These are phyloP conservation scores for Gossypium davidsonii DNA, from an alignment of 441 rosid species.

Conservation along the genomic window DNA sequence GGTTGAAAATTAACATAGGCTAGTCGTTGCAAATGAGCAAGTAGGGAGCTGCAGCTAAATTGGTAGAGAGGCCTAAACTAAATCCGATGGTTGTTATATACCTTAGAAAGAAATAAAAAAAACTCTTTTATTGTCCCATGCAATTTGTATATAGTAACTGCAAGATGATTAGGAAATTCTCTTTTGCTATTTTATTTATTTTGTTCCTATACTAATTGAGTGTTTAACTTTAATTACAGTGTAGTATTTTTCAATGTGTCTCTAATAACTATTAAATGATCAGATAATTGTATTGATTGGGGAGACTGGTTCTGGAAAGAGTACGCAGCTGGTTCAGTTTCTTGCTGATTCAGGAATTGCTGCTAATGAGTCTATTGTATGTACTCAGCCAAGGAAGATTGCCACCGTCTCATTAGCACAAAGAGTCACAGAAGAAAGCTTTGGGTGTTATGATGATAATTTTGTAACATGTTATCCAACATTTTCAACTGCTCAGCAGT, in stretches of 20 bases:
- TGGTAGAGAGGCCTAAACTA: background rate
- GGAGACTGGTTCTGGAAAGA: conserved; percentile 96
- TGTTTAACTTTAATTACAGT: background rate
- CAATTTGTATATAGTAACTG: background rate
- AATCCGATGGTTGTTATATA: background rate
- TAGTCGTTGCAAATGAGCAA: background rate
- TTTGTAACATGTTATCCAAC: conserved; percentile 46
- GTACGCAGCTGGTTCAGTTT: conserved; percentile 86
- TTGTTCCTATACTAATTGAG: background rate
- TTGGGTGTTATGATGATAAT: conserved; percentile 53
- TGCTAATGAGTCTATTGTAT: conserved; percentile 50
- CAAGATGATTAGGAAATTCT: background rate
- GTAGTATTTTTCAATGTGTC: background rate
- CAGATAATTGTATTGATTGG: conserved; percentile 77
- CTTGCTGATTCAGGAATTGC: conserved; percentile 83
- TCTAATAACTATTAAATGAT: conserved; percentile 16
- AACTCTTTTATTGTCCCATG: background rate
- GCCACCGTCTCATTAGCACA: conserved; percentile 69
- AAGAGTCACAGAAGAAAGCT: conserved; percentile 70
- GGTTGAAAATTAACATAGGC: background rate
- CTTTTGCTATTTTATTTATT: background rate
- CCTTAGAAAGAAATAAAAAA: background rate
- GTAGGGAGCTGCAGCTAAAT: background rate
- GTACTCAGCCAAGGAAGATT: conserved; percentile 89
- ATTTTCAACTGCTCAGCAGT: conserved; percentile 50